Conservation (phyloP, 1,284 basidiomycete species). For the Prillingera fragicola region DNA sequence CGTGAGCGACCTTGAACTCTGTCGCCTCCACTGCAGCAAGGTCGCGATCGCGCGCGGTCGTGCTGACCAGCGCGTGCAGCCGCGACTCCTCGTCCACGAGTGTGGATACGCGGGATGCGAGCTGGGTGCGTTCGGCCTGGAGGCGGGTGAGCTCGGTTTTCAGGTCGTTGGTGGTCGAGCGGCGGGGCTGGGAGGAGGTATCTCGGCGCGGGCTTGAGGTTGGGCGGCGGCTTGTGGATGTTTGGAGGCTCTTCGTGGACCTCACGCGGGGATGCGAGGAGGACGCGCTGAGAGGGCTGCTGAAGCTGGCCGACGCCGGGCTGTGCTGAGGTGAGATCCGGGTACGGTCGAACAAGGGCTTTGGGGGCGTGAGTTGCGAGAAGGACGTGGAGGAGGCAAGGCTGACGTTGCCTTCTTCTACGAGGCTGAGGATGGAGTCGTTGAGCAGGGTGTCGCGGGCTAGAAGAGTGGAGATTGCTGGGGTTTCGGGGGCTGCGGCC, state of each 20-base stretch:
- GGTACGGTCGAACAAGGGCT: too few relatives aligned
- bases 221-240: background rate
- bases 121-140: conserved; percentile 3
- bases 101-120: conserved; percentile 7
- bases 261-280: background rate
- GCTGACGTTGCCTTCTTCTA: conserved; percentile 9
- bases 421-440: conserved; percentile 4
- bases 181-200: background rate
- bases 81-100: conserved; percentile 7
- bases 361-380: conserved; percentile 9
- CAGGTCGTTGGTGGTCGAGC: background rate
- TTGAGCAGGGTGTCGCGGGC: conserved; percentile 1
- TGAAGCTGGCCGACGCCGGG: background rate
- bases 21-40: background rate
- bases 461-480: conserved; percentile 3
- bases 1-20: conserved; percentile 2
- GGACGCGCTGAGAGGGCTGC: background rate
- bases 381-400: conserved; percentile 11
- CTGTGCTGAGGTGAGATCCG: too few relatives aligned
- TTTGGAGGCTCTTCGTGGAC: background rate
- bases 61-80: conserved; percentile 2
- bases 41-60: conserved; percentile 8
- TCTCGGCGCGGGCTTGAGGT: background rate
- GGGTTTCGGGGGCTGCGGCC: background rate
- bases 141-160: conserved; percentile 4